phyloP scores from a whole-genome alignment of 306 rosid species.

The Dryas octopetala region DNA sequence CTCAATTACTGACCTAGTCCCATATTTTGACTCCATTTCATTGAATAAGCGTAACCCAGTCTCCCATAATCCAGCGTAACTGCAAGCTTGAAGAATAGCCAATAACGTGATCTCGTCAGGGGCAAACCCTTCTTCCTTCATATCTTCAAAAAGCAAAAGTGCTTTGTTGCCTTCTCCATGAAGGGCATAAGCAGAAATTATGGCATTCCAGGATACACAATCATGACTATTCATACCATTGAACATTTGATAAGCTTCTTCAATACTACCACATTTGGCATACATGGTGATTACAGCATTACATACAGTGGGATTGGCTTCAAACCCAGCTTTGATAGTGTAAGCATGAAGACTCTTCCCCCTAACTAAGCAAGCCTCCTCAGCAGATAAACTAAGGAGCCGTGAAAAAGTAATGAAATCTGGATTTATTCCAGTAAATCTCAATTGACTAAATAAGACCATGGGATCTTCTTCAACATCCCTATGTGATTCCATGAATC shows the following conservation, averaged over 20 bases:
- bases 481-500: constrained; percentile 37
- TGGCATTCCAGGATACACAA: constrained; percentile 47
- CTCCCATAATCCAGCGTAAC: constrained; percentile 46
- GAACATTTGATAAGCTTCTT: constrained; percentile 44
- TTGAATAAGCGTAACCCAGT: constrained; percentile 44
- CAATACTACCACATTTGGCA: constrained; percentile 54
- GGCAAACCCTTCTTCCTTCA: constrained; percentile 43
- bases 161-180: constrained; percentile 44
- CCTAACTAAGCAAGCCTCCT: constrained; percentile 41
- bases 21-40: constrained; percentile 47
- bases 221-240: constrained; percentile 26
- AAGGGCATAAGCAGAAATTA: constrained; percentile 48
- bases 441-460: constrained; percentile 34
- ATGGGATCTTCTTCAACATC: constrained; percentile 37
- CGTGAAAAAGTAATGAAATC: constrained; percentile 39
- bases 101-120: constrained; percentile 47
- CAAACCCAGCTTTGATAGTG: constrained; percentile 42
- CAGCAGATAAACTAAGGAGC: constrained; percentile 46
- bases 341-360: constrained; percentile 53
- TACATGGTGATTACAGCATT: constrained; percentile 53
- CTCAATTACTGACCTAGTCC: constrained; percentile 39
- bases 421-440: constrained; percentile 35
- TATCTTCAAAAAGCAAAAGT: constrained; percentile 40
- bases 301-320: constrained; percentile 36
- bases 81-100: constrained; percentile 57